Evolutionary conservation across 495 filamentous ascomycete genomes (phyloP), one percentile per base, ranked within the genome.

Genomic region (Penicillium bovifimosum): DNA sequence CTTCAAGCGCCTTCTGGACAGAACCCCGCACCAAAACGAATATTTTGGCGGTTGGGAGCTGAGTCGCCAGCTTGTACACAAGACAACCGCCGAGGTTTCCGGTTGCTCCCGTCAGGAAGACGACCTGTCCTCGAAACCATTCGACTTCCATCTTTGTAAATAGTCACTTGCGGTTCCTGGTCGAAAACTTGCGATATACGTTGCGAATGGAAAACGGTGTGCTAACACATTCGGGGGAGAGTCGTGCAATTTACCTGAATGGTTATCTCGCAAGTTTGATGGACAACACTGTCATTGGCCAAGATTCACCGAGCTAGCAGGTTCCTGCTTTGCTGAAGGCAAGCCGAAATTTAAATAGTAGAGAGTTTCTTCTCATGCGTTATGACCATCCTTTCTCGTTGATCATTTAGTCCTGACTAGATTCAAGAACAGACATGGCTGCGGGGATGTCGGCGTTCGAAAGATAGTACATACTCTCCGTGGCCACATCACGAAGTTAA

Each of bases 91-190:
- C 63, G 6, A 65, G 47, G 13, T 48, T 52, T 1, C 63, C 63
- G 6, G 60, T 65, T 5, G 33, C 59, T 8, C 62, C 62, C 7
- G 60, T 60, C 1, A 65, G 57, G 20, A 65, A 50, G 9, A 65
- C 44, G 26, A 61, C 57, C 18, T 63, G 55, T 14, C 55, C 40
- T 47, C 48, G 18, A 41, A 45, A 60, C 54, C 54, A 56, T 16
- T 55, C 32, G 8, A 3, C 13, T n/a, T 48, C 34, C 33, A 39
- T 35, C 4, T 29, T 24, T 10, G n/a, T 18, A 6, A 9, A 29
- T 9, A 11, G 7, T 9, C 7, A 13, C 9, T 2, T 28, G 24
- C 7, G n/a, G 20, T 13, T 29, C 7, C 41, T 43, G 2, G 11
- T 14, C 16, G 6, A 10, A 4, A 16, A 27, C 1, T 42, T 16